These are phyloP conservation scores for Cercospora sojina DNA, from an alignment of 2,329 filamentous ascomycete species.

Conservation along the genomic window DNA sequence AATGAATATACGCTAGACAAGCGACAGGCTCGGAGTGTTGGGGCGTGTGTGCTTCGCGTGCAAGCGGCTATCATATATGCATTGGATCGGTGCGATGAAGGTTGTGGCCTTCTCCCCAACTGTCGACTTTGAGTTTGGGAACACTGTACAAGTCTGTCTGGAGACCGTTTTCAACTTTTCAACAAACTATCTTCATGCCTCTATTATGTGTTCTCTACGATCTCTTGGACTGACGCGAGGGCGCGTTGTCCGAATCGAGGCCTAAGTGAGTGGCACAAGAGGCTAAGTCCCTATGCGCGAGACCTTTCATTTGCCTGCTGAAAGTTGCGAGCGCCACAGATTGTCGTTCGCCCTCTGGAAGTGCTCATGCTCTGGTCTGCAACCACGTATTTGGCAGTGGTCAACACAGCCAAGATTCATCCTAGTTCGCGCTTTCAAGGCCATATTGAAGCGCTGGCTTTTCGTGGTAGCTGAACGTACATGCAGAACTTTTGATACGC, in stretches of 20 bases:
- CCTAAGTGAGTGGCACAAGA: not conserved
- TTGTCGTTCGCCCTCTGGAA: not conserved
- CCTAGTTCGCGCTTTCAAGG: not conserved
- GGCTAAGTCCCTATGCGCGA: not conserved
- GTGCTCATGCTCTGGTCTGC: not conserved
- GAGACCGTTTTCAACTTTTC: conserved; percentile 3
- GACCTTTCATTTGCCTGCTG: not conserved
- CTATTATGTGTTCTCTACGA: not conserved
- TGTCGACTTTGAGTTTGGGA: conserved; percentile 13
- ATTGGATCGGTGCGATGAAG: conserved; percentile 17
- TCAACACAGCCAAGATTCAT: not conserved
- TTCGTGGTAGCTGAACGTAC: no score
- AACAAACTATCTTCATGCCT: not conserved
- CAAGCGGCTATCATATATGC: conserved; percentile 21
- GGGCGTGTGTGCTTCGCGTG: conserved; percentile 11
- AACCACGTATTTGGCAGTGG: not conserved
- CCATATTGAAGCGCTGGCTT: no score
- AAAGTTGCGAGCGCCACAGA: not conserved
- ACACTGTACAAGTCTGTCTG: conserved; percentile 18
- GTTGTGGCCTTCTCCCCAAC: not conserved
- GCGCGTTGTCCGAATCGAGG: not conserved
- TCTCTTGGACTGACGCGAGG: not conserved
- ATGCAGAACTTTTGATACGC: no score
- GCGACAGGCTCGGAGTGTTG: conserved; percentile 10
- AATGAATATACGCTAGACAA: conserved; percentile 9